phyloP scores from a whole-genome alignment of 805 yeast genomes.

The Suhomyces sp. region DNA sequence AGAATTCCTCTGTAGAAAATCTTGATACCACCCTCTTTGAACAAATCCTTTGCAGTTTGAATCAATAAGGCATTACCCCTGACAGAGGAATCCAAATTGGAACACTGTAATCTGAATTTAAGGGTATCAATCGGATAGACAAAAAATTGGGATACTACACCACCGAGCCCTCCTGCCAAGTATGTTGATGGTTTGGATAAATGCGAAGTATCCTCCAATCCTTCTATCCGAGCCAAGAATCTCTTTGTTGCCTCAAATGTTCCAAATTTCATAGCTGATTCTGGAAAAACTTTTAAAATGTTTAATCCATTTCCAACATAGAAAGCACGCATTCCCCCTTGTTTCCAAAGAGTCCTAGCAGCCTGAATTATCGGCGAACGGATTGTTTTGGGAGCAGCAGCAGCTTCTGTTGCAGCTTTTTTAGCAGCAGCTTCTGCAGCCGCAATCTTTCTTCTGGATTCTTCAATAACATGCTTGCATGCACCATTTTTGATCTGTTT shows the following conservation, averaged over 20 bases:
- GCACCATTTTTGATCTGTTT: constrained; percentile 35
- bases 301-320: constrained; percentile 95
- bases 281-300: constrained; percentile 92
- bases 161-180: constrained; percentile 94
- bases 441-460: constrained; percentile 28
- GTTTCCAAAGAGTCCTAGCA: constrained; percentile 72
- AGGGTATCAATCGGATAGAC: constrained; percentile 95
- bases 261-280: constrained; percentile 96
- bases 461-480: constrained; percentile 32
- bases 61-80: constrained; percentile 61
- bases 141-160: constrained; percentile 86
- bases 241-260: constrained; percentile 86
- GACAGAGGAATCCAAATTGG: constrained; percentile 61
- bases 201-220: constrained; percentile 64
- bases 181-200: constrained; percentile 78
- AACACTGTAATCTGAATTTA: constrained; percentile 92
- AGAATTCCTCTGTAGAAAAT: constrained; percentile 83
- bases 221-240: constrained; percentile 69
- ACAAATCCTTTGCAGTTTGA: constrained; percentile 75
- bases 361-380: constrained; percentile 80
- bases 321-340: constrained; percentile 84
- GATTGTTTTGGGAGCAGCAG: constrained; percentile 44
- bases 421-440: constrained; percentile 25
- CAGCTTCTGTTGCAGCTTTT: constrained; percentile 26
- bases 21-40: constrained; percentile 69